Base-by-base conservation (phyloP, 768 basidiomycete species). In the Hirschioporus abietinus region DNA sequence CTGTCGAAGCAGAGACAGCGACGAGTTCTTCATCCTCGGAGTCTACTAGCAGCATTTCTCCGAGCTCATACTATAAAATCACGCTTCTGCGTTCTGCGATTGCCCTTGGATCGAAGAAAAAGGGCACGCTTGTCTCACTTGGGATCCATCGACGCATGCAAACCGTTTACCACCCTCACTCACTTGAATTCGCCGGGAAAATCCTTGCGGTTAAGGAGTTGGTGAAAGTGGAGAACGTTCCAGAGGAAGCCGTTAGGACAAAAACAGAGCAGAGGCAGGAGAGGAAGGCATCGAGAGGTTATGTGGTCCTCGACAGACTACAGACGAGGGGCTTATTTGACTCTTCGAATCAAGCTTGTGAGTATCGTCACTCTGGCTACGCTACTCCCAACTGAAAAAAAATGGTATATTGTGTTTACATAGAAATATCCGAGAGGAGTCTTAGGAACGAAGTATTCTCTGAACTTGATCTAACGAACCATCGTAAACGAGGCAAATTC, bases 201-300 rank as follows among this genome's bases (percentile, higher is more conserved):
- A 95, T 97, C 63, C 80, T 98, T 62, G 78, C 78, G 25, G 87
- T 97, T 66, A 98, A 97, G 82, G 95, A 98, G 78, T 80, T 98
- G 59, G 86, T 97, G 10, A 84, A 91, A 73, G 95, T 98, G 58
- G 83, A 88, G 75, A 96, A 96, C 73, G 94, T 97, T 18, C 85
- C 89, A 0, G 79, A 80, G 26, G 80, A 82, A 35, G 79, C 83
- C 65, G 92, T 94, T 26, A 82, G 83, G 78, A 89, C 86, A n/a
- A 87, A 87, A 74, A 78, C 84, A 68, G 82, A 92, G 77, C 88
- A 89, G 79, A 82, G 86, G 70, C 75, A 76, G 71, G 89, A 90
- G 68, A 80, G 92, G 72, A 86, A 82, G 75, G 84, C 91, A 10
- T 76, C 82, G 12, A 79, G 88, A 60, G 93, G 92, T 17, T 95